Conservation (phyloP, 2,329 filamentous ascomycete species). For the Xylariaceae sp. region DNA sequence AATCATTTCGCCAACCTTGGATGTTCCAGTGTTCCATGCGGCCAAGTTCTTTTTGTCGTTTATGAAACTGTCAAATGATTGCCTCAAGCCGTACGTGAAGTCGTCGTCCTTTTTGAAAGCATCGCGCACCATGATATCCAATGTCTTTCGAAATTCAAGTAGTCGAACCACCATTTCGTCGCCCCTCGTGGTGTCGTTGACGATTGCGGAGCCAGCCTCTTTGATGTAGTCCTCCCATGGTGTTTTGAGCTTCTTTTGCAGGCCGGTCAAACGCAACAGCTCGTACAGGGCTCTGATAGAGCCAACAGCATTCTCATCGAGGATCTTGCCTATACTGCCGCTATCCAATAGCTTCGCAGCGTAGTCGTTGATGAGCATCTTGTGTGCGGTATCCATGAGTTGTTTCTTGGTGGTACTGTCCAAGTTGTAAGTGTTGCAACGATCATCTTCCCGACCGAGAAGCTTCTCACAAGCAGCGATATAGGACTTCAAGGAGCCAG, state of each 20-base stretch:
- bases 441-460: slow-evolving; percentile 67
- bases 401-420: slow-evolving; percentile 79
- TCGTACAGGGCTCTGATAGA: slow-evolving; percentile 76
- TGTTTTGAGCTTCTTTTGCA: slow-evolving; percentile 66
- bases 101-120: slow-evolving; percentile 77
- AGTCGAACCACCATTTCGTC: slow-evolving; percentile 85
- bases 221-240: slow-evolving; percentile 81
- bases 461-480: slow-evolving; percentile 67
- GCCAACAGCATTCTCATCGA: slow-evolving; percentile 66
- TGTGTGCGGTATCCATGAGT: slow-evolving; percentile 70
- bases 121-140: slow-evolving; percentile 74
- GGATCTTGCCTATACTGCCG: slow-evolving; percentile 67
- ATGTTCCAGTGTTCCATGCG: slow-evolving; percentile 77
- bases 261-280: slow-evolving; percentile 68
- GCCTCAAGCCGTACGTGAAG: slow-evolving; percentile 74
- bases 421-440: slow-evolving; percentile 78
- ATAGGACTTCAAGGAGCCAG: slow-evolving; percentile 68
- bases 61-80: slow-evolving; percentile 87
- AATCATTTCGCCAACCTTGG: slow-evolving; percentile 97
- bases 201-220: slow-evolving; percentile 69
- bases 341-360: slow-evolving; percentile 63
- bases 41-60: slow-evolving; percentile 76
- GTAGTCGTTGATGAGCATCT: slow-evolving; percentile 67
- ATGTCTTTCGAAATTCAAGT: slow-evolving; percentile 72
- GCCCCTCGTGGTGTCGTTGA: slow-evolving; percentile 74